phyloP scores from a whole-genome alignment of 257 asterid genomes.

The Solanum raphanifolium region DNA sequence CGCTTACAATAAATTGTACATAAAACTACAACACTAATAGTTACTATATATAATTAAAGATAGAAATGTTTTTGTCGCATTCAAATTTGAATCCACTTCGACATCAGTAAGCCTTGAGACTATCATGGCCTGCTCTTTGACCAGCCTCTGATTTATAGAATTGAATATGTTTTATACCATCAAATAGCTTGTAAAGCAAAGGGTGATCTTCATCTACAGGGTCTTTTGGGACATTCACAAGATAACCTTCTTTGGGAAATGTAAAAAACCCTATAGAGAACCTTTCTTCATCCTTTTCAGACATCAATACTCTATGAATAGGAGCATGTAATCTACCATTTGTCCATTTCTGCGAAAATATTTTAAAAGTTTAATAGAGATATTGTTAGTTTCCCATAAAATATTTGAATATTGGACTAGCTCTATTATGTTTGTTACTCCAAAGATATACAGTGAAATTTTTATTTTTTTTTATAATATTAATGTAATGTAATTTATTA shows the following conservation, averaged over 20 bases:
- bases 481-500: background rate
- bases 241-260: background rate
- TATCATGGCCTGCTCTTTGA: background rate
- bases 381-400: background rate
- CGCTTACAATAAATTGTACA: background rate
- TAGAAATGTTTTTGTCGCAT: too few relatives aligned
- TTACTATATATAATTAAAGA: too few relatives aligned
- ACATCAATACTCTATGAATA: background rate
- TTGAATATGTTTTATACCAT: background rate
- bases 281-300: background rate
- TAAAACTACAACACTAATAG: background rate
- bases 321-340: background rate
- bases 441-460: too few relatives aligned
- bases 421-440: background rate
- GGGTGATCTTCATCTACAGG: background rate
- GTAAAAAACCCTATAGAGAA: background rate
- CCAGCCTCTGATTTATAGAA: background rate
- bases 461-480: too few relatives aligned
- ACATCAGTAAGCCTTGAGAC: background rate
- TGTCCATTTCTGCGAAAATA: background rate
- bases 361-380: background rate
- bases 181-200: background rate
- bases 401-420: background rate
- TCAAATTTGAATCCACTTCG: background rate
- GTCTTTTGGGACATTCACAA: background rate